Evolutionary conservation across 192 early-diverging fungal genomes (phyloP), one percentile per base, ranked within the genome.

Genomic region (Rhizophagus prolifer): DNA sequence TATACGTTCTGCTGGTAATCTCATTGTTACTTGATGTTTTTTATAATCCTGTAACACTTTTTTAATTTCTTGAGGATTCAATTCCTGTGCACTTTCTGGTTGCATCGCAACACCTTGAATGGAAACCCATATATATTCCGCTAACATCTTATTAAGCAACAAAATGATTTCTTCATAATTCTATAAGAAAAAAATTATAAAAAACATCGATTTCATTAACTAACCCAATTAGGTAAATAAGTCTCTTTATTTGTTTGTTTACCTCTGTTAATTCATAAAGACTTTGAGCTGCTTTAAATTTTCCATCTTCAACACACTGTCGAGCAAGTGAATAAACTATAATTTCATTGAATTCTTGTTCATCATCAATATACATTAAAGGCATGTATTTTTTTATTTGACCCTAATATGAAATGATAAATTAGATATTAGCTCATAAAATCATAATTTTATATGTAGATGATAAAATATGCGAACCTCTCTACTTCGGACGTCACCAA

Each of bases 91-190:
- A 12, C 23, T 58, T 12, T 76, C 75, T 3, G 46, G 30, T 21
- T 58, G 47, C 19, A 63, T 21, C 21, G 47, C 16, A 2, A 44
- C 14, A 38, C 58, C 14, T 34, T 30, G 64, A 21, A 54, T 58
- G 4, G 30, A 36, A 50, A 67, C 67, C 62, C 65, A 76, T 34
- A 76, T 76, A 38, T 68, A 76, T 58, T 79, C 76, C 23, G 59
- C 75, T 23, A 84, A 72, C 54, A 82, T 79, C 5, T 78, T 70
- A 41, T 74, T 74, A n/a, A 82, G 26, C 10, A 82, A 58, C 41
- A 63, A 19, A 9, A 80, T 62, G 0, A 74, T 70, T 12, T 30
- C 36, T 9, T 81, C 78, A 50, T 80, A 84, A 66, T 82, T 81
- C 83, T 84, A 75, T 6, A 23, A 25, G n/a, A 34, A 67, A 2